Base-by-base conservation (phyloP, 2,329 filamentous ascomycete species). In the Talaromyces sp. region DNA sequence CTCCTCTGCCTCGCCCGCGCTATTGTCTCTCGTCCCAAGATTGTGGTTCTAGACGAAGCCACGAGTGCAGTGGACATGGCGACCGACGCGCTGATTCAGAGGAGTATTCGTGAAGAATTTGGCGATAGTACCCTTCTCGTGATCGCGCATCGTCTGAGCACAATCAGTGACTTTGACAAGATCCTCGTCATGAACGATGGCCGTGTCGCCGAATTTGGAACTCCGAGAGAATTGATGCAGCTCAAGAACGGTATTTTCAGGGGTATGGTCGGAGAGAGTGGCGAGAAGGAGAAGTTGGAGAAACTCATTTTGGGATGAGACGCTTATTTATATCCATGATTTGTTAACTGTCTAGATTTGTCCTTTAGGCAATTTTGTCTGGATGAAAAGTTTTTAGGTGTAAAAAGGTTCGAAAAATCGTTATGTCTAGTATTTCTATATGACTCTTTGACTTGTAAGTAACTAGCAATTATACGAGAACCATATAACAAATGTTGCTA, bases 41-140 rank as follows among this genome's bases (percentile, higher is more conserved):
- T 92, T 70, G 89, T 92, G 84, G 86, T 92, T 1, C 83, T 92
- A 1, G 90, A 92, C 74, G 90, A 92, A 78, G 90, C 90, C 1
- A 92, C 90, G 0, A 88, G 85, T 11, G 89, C 89, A 0, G 89
- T 92, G 2, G 90, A 92, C 75, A 91, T 91, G 86, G 81, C 83
- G 31, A 92, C 90, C 0, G 90, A 92, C 74, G 80, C 83, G 1
- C 82, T 91, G 34, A 92, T 92, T 71, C 89, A 92, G 78, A 83
- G 88, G 8, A 86, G 82, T 65, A 91, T 92, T 70, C 82, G 89
- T 31, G 87, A 89, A 72, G 88, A 90, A 73, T 91, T 91, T 67
- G 56, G 53, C 22, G 81, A 0, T 69, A 84, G 84, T 61, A 91
- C 89, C 0, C 78, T 91, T 27, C 75, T 92, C 19, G 89, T 91